A percentile compares a stretch with the other conserved stretches of the same genome.
phyloP scores from a whole-genome alignment of 2,329 filamentous ascomycete genomes.

The Fusarium aywerte region DNA sequence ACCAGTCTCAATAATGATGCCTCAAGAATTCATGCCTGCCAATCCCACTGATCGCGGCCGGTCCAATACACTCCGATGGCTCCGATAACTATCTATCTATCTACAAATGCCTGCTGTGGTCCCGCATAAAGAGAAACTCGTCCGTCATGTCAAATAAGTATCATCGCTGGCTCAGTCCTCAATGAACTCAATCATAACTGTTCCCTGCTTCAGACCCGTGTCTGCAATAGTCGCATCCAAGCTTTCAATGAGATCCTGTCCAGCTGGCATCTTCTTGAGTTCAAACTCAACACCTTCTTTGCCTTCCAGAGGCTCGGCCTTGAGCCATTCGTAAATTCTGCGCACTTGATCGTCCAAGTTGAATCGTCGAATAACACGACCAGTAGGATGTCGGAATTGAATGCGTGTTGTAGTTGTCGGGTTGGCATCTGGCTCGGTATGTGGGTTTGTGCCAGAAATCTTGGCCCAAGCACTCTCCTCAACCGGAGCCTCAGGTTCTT shows the following conservation, averaged over 20 bases:
- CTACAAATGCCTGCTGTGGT: constrained; percentile 35
- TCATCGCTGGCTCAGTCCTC: constrained; percentile 58
- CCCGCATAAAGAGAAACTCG: constrained; percentile 32
- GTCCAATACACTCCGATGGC: constrained; percentile 35
- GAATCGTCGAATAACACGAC: constrained; percentile 90
- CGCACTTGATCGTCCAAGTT: constrained; percentile 77
- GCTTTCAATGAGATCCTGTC: constrained; percentile 82
- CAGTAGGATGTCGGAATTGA: constrained; percentile 88
- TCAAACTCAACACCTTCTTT: constrained; percentile 85
- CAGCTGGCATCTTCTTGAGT: constrained; percentile 80
- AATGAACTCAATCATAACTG: constrained; percentile 93
- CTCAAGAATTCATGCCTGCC: constrained; percentile 22
- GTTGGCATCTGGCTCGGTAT: constrained; percentile 79
- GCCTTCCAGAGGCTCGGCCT: constrained; percentile 84
- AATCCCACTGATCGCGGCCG: constrained; percentile 26
- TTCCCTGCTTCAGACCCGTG: constrained; percentile 89
- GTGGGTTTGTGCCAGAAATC: constrained; percentile 78
- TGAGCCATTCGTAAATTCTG: constrained; percentile 95
- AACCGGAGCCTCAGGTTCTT: constrained; percentile 54
- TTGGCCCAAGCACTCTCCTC: constrained; percentile 66
- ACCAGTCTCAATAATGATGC: constrained; percentile 19
- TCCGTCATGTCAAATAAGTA: not conserved
- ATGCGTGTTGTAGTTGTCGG: constrained; percentile 83
- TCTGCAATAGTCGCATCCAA: constrained; percentile 81
- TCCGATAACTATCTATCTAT: constrained; percentile 39